phyloP scores from a whole-genome alignment of 345 rosid genomes.

The Geranium rotundifolium region DNA sequence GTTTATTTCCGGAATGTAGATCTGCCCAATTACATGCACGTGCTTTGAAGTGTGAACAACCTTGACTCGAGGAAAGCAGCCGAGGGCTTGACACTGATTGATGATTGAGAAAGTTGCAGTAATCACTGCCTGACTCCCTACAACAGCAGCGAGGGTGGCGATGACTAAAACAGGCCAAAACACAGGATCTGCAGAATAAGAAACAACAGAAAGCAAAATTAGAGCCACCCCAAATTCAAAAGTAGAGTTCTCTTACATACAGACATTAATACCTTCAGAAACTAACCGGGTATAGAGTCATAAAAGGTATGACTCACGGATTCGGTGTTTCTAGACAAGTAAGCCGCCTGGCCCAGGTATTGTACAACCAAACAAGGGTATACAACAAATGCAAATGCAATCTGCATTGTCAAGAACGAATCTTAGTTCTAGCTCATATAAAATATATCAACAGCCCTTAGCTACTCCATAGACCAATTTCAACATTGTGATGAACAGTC shows the following conservation, averaged over 20 bases:
- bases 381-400: constrained; percentile 19
- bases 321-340: constrained; percentile 18
- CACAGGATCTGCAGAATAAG: constrained; percentile 12
- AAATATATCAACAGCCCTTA: no score
- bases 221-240: neutral
- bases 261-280: neutral
- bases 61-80: constrained; percentile 34
- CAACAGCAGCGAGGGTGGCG: constrained; percentile 22
- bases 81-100: constrained; percentile 25
- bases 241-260: neutral
- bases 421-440: neutral
- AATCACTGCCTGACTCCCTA: constrained; percentile 27
- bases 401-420: constrained; percentile 7
- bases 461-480: no score
- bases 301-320: constrained; percentile 15
- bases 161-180: constrained; percentile 26
- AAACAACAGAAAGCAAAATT: neutral
- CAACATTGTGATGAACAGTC: no score
- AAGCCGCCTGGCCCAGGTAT: constrained; percentile 35
- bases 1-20: constrained; percentile 29
- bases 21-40: constrained; percentile 15
- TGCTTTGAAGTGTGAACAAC: constrained; percentile 26
- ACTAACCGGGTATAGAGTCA: constrained; percentile 25
- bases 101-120: constrained; percentile 26
- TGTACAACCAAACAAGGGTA: constrained; percentile 29